Conservation (phyloP, 2,329 filamentous ascomycete genomes). For the Botryotinia globosa region DNA sequence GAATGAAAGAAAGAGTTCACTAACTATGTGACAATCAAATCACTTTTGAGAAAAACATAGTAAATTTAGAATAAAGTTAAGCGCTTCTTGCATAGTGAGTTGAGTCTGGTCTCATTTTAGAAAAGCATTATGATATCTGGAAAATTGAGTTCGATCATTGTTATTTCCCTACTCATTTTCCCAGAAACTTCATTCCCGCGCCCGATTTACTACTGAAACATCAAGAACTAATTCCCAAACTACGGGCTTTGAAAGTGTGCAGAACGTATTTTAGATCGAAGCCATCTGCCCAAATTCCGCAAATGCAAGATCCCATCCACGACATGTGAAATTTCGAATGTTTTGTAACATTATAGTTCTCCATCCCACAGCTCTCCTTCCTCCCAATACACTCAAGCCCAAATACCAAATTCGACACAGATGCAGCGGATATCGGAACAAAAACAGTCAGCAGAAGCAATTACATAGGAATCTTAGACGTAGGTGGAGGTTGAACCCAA, state of each 20-base stretch:
- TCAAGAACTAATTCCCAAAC: fast-evolving
- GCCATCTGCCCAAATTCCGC: neutral
- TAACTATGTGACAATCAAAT: neutral
- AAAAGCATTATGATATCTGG: neutral
- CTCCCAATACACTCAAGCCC: neutral
- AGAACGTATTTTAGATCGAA: neutral
- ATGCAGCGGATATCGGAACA: neutral
- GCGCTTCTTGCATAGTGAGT: no score
- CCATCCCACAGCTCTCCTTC: neutral
- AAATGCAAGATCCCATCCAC: neutral
- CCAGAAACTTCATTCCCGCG: neutral
- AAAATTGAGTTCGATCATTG: neutral
- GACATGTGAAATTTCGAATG: neutral
- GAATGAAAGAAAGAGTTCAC: neutral
- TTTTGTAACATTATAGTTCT: neutral
- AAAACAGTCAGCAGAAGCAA: fast-evolving
- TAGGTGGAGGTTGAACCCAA: neutral
- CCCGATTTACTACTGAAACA: no score
- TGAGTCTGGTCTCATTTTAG: neutral
- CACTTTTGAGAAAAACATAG: neutral
- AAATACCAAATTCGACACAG: neutral
- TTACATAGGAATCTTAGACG: neutral
- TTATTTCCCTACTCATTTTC: neutral
- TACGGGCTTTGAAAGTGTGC: neutral
- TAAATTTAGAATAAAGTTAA: neutral